Evolutionary conservation across 2,329 filamentous ascomycete genomes (phyloP).

Genomic region (Periconia digitata): DNA sequence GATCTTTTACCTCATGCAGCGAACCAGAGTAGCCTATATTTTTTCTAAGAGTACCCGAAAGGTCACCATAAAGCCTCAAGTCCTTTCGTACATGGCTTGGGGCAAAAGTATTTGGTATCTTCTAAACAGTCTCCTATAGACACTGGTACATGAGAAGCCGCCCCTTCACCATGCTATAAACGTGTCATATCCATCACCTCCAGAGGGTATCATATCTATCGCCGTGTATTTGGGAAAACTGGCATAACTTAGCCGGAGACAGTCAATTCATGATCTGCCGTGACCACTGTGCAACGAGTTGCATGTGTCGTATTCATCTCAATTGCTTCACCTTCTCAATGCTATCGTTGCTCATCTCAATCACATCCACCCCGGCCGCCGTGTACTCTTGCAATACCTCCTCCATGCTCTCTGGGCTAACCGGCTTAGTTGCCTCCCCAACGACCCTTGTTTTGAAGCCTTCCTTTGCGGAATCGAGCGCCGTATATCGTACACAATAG

Average conservation of each 20-base stretch:
- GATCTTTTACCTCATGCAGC: not conserved
- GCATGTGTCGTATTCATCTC: too few species aligned
- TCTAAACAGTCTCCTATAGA: too few species aligned
- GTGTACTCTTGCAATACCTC: slow-evolving; percentile 57
- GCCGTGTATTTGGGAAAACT: not conserved
- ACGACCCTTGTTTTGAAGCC: slow-evolving; percentile 79
- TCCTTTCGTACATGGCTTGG: too few species aligned
- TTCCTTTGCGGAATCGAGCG: slow-evolving; percentile 72
- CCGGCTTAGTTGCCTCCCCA: slow-evolving; percentile 74
- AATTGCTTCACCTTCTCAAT: not conserved
- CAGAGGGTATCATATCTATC: not conserved
- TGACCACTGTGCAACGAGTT: too few species aligned
- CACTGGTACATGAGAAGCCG: too few species aligned
- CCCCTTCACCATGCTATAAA: not conserved
- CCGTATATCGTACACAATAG: slow-evolving; percentile 84
- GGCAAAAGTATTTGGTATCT: too few species aligned
- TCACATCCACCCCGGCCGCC: slow-evolving; percentile 62
- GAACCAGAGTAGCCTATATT: too few species aligned
- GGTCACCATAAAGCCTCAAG: too few species aligned
- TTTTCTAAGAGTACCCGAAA: too few species aligned
- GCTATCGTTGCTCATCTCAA: slow-evolving; percentile 54
- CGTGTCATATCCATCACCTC: not conserved
- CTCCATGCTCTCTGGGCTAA: slow-evolving; percentile 64
- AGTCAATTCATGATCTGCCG: too few species aligned
- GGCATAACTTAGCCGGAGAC: too few species aligned